Conservation (phyloP, 2,329 filamentous ascomycete species). For the Penicillium rolfsii region DNA sequence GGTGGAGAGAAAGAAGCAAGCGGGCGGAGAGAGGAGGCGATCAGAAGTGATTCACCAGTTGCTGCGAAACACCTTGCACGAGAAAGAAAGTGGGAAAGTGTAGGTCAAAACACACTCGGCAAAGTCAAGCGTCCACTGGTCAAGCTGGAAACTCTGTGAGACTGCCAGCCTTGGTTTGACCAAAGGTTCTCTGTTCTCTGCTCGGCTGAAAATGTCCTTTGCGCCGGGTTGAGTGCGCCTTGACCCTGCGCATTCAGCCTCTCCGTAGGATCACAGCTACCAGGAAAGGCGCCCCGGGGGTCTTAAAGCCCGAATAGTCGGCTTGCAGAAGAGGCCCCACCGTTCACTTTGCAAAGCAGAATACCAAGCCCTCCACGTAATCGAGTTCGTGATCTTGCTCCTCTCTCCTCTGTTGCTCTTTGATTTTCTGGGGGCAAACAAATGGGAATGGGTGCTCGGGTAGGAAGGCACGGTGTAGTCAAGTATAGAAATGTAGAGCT, state of each 20-base stretch:
- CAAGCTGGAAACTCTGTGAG: background rate
- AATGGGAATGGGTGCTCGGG: background rate
- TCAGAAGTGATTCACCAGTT: background rate
- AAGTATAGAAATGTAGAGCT: conserved; percentile 2
- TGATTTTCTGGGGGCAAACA: background rate
- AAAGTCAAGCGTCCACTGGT: background rate
- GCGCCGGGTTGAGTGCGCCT: conserved; percentile 5
- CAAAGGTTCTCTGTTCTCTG: background rate
- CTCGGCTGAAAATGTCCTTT: background rate
- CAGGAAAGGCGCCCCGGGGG: background rate
- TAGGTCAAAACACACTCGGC: background rate
- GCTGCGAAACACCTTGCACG: background rate
- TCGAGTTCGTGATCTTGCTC: conserved; percentile 5
- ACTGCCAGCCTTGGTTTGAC: background rate
- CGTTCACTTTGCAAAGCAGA: conserved; percentile 22
- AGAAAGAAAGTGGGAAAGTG: too few species aligned
- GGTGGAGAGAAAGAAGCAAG: conserved; percentile 18
- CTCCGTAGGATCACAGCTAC: background rate
- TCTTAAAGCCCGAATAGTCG: background rate
- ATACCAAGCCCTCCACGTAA: conserved; percentile 21
- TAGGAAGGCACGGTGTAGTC: background rate
- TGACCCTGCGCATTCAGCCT: conserved; percentile 10
- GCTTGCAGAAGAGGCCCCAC: conserved; percentile 6
- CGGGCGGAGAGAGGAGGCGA: conserved; percentile 23
- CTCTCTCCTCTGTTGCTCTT: background rate